Evolutionary conservation across 306 rosid species (phyloP), one percentile per base, ranked within the genome.

Genomic region (Purshia tridentata): DNA sequence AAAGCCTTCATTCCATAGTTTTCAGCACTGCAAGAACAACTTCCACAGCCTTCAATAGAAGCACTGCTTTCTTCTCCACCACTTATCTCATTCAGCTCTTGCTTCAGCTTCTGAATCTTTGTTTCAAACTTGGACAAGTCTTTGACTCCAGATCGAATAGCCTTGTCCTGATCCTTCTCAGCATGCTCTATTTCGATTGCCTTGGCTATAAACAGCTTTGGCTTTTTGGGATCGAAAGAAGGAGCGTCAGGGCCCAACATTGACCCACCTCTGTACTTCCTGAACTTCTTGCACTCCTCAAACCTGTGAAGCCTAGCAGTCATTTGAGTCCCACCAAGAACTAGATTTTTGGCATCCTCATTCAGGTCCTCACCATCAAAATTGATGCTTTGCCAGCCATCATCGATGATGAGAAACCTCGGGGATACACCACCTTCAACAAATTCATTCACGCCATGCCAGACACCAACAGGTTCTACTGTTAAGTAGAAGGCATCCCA

Each of bases 301-400:
- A 93, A 73, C 61, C 89, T 79, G 59, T 85, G 72, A 73, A 93
- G 91, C 89, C 96, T 91, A 0, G 86, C 87, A 9, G 77, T 86
- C 97, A 93, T 93, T 78, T 89, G 96, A 55, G 87, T 74, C 58
- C 97, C 96, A 6, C 97, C 90, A 0, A 87, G 78, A 73, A 89
- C 83, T 42, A 90, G 87, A 72, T 89, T 86, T 46, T 87, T 80
- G 0, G 88, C 60, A 8, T 90, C 98, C 61, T 82, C 81, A 39
- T 81, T 78, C 0, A 89, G 89, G 49, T 86, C 78, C 15, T 77
- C 88, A 5, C 76, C 87, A 49, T 93, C 97, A 1, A 83, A 54
- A 74, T 80, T 89, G 74, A 91, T 84, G 77, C 97, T 91, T 53
- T 93, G 98, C 98, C 97, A 91, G 1, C 98, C 98, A 81, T 93